Evolutionary conservation across 169 alveolate species (phyloP), one percentile per base, ranked within the genome.

Genomic region (Plasmodium gonderi): DNA sequence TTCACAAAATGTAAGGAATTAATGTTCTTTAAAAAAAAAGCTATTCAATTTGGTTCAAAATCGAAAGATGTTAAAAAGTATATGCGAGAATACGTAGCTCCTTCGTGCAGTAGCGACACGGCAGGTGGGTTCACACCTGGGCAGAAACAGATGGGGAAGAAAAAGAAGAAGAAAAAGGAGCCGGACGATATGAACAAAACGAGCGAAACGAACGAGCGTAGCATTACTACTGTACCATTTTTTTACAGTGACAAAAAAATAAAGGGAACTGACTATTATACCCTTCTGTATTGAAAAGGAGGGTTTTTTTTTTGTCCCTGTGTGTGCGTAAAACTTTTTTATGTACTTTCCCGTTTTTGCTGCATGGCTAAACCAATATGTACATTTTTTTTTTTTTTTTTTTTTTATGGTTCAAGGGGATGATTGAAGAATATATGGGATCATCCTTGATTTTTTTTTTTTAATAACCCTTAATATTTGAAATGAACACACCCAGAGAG

Each of bases 11-110:
- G 90, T 31, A 94, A 89, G 31, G 81, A 79, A 20, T 79, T 95
- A 31, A 92, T 90, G 60, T 87, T 90, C 77, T 95, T 94, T 83
- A 95, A 95, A 78, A 95, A 95, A 79, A 91, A 95, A 45, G 97
- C 97, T 36, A 95, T 95, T 42, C 97, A 95, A 72, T 95, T 95
- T 42, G 97, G 97, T 29, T 90, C 97, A 0, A 95, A 87, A 75
- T n/a, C 93, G 42, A 87, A 87, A 78, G n/a, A 75, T 67, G 67
- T 75, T n/a, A 60, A 14, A 65, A 75, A 64, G 68, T 87, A 87
- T 78, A 75, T 87, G 92, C 60, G 65, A 26, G 92, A 83, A 20
- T 83, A 36, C 40, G 8, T 60, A n/a, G n/a, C n/a, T n/a, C n/a
- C n/a, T n/a, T n/a, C n/a, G n/a, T n/a, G n/a, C n/a, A n/a, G n/a